These are phyloP conservation scores for Sugiyamaella neomexicana DNA, from an alignment of 1,139 yeast species.

Conservation along the genomic window DNA sequence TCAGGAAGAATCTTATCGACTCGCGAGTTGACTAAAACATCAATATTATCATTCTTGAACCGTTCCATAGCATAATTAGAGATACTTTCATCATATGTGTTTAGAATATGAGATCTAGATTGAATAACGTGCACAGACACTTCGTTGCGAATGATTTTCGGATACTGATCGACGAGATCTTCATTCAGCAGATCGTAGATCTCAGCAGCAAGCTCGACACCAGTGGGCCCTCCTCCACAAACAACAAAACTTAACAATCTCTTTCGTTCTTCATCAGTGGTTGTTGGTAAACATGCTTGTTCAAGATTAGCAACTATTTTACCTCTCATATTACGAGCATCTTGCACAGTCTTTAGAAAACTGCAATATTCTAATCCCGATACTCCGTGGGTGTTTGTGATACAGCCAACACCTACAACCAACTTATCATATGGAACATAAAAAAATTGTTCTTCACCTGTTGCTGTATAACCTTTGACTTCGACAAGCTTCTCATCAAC, in stretches of 20 bases:
- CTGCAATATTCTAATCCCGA: conserved; percentile 59
- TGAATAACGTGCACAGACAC: conserved; percentile 64
- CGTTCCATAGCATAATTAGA: conserved; percentile 61
- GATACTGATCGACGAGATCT: conserved; percentile 55
- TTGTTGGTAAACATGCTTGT: conserved; percentile 60
- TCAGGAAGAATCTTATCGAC: conserved; percentile 56
- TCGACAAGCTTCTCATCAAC: conserved; percentile 55
- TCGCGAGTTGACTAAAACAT: conserved; percentile 58
- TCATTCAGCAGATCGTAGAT: conserved; percentile 60
- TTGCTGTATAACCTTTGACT: conserved; percentile 47
- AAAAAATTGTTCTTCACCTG: conserved; percentile 45
- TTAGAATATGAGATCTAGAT: conserved; percentile 61
- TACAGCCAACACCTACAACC: conserved; percentile 64
- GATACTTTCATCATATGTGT: conserved; percentile 61
- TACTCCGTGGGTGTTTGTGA: conserved; percentile 65
- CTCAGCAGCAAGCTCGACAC: conserved; percentile 69
- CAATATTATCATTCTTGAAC: conserved; percentile 58
- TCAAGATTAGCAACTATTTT: conserved; percentile 56
- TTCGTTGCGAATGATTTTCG: conserved; percentile 57
- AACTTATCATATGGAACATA: conserved; percentile 65
- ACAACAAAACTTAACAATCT: conserved; percentile 59
- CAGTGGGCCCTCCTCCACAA: conserved; percentile 74
- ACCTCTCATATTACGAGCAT: conserved; percentile 57
- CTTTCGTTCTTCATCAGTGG: conserved; percentile 58
- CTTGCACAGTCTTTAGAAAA: conserved; percentile 63